Evolutionary conservation across 805 yeast genomes (phyloP), one percentile per base, ranked within the genome.

Genomic region (Priceomyces fermenticarens): DNA sequence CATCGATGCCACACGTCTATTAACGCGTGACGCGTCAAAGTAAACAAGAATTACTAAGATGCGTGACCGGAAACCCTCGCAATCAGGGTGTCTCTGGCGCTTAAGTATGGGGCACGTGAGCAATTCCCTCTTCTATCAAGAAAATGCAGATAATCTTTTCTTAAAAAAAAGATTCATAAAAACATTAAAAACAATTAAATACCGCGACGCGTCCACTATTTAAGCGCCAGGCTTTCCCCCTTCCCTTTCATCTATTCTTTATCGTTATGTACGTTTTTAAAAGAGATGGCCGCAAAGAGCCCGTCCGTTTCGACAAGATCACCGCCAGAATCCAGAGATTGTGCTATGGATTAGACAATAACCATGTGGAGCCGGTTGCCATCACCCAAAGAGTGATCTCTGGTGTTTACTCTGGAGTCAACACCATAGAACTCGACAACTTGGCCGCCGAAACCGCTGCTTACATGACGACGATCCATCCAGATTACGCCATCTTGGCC

Each of bases 321-420:
- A 91, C 98, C 40, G 96, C 98, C 37, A 65, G 75, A 58, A 86
- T 93, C 46, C 85, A 91, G 51, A 85, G 97, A 58, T 79, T 93
- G 47, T 90, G 98, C 55, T 91, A 93, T 60, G 97, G 97, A 38
- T 78, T 93, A 53, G 97, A 91, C 62, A 75, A 95, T 30, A 78
- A 77, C 36, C 97, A 89, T 64, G 90, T 93, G 45, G 98, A 93
- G 60, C 90, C 98, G 29, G 96, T 87, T 41, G 87, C 93, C 50
- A 89, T 93, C 65, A 91, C 99, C 15, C 98, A 93, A 65, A 79
- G 95, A 60, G 95, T 91, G 54, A 90, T 89, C 48, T 79, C 93
- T 10, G 99, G 99, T 62, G 97, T 93, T 42, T 93, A 91, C 65
- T 95, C 88, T 58, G 98, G 98, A 57, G 99, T 93, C 39, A 89